Base-by-base conservation (phyloP, 305 asterid species). In the Solanum hybrid region DNA sequence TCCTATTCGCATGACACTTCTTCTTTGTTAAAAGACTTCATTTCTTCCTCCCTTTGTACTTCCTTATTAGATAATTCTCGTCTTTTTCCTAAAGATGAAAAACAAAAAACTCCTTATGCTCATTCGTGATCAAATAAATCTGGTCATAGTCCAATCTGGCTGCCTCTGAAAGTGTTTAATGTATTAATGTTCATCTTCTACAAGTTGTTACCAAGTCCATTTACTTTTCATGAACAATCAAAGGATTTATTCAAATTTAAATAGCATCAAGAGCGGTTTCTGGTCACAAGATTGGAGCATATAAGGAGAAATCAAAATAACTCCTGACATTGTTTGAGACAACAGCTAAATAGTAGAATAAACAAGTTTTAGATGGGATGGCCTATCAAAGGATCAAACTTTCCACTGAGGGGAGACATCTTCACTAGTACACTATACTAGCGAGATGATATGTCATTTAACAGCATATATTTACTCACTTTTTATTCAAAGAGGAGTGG, bases 401-500 rank as follows among this genome's bases (percentile, higher is more conserved):
- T 29, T 45, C 73, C 32, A 85, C 75, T 56, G 37, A 51, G 87
- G 87, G 26, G 19, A 32, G 76, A 85, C 87, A 56, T 19, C 32
- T 51, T 85, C 45, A 51, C 42, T 31, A 56, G 76, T 19, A 17
- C 31, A 51, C 75, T n/a, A 22, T 31, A 40, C 19, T 85, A 56
- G 45, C 32, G 1, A 26, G 76, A 56, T 36, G 73, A 22, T 19
- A 85, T 56, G 76, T 51, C 87, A 85, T 56, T 85, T 56, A 85
- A 40, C 76, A 87, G 82, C 42, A 77, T 72, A 40, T 19, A 88
- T 51, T 82, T 81, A 91, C 99, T 95, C 92, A 96, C 99, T 91
- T 93, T 87, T 89, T 93, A 81, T 92, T 93, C 88, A 90, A 89
- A 10, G 94, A 88, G 89, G 94, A 73, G 79, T 95, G 92, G 69